Evolutionary conservation across 2,329 filamentous ascomycete genomes (phyloP), one percentile per base, ranked within the genome.

Genomic region (Cadophora sp.): DNA sequence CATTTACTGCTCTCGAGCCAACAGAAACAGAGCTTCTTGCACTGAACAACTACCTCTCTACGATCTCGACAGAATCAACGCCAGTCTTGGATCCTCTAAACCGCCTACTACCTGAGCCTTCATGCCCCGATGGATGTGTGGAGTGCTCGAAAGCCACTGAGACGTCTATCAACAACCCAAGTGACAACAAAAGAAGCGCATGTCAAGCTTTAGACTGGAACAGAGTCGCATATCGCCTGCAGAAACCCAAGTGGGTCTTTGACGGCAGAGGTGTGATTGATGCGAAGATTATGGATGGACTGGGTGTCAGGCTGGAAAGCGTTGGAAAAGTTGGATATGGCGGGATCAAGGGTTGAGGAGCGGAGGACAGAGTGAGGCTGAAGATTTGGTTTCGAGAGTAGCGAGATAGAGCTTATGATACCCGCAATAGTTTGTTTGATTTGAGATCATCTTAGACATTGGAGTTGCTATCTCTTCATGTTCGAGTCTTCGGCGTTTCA

Each of bases 161-260:
- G 73, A 26, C 60, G 34, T 34, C 34, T 14, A 62, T 40, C 16
- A 56, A 59, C 9, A 53, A 53, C 14, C 16, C 67, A 1, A 69
- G 73, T 11, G 69, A 63, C 12, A 37, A 58, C 46, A 72, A 68
- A 12, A 62, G 3, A 3, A 27, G 43, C 6, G 55, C 67, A 3
- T 71, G 63, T 4, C 76, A 79, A 40, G 75, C 73, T 4, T 71
- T 85, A 6, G 82, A 85, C 63, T 85, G 84, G 81, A 74, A 78
- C 27, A 79, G 78, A 37, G 79, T 86, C 16, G 80, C 82, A 5
- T 79, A 80, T 62, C 76, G 76, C 16, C 80, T 85, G 78, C 79
- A 79, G 65, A 79, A 80, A 55, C 83, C 84, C 1, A 83, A 80
- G 68, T 84, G 80, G 76, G 80, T 85, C 6, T 85, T 85, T 74